phyloP scores from a whole-genome alignment of 1,139 yeast genomes.

The Candida sp. region DNA sequence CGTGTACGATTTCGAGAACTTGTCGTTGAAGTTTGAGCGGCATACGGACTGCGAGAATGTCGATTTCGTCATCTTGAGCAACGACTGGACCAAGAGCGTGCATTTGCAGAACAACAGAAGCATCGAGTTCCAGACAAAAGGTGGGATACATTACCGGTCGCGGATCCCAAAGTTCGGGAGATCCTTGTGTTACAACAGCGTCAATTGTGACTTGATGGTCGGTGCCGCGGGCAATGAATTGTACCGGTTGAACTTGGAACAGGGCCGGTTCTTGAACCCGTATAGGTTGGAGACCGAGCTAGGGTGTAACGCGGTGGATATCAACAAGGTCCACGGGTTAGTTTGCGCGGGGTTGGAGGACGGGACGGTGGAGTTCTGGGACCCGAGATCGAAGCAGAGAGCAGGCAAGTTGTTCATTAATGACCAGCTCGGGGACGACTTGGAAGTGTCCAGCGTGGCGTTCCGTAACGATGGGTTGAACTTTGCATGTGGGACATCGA shows the following conservation, averaged over 20 bases:
- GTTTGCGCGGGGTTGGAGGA: constrained; percentile 87
- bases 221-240: constrained; percentile 92
- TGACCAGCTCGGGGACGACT: constrained; percentile 47
- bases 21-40: constrained; percentile 91
- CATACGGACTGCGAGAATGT: constrained; percentile 98
- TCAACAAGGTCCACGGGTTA: constrained; percentile 83
- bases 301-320: constrained; percentile 83
- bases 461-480: constrained; percentile 84
- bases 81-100: constrained; percentile 98
- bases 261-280: constrained; percentile 92
- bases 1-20: constrained; percentile 90
- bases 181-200: constrained; percentile 74
- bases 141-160: constrained; percentile 87
- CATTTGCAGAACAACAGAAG: constrained; percentile 94
- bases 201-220: constrained; percentile 81
- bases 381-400: constrained; percentile 87
- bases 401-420: constrained; percentile 68
- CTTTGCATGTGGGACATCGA: constrained; percentile 92
- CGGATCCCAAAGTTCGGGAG: constrained; percentile 97
- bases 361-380: constrained; percentile 98
- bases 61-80: constrained; percentile 80
- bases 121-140: constrained; percentile 92
- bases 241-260: constrained; percentile 88
- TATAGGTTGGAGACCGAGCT: constrained; percentile 67
- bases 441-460: constrained; percentile 62